Evolutionary conservation across 2,329 filamentous ascomycete species (phyloP).

Genomic region (Xylaria sp.): DNA sequence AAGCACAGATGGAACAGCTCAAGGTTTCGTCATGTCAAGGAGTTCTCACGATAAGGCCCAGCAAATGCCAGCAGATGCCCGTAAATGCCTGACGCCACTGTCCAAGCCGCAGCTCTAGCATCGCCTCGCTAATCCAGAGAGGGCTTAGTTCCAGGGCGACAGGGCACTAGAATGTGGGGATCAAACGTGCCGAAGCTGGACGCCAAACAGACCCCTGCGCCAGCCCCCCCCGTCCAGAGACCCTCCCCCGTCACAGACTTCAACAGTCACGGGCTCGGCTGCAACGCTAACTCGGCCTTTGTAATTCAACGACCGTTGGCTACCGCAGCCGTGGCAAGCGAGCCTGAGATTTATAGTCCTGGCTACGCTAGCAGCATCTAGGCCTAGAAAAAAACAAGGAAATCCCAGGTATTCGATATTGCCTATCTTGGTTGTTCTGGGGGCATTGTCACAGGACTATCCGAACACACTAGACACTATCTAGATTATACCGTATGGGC

Average conservation of each 20-base stretch:
- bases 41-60: constrained; percentile 36
- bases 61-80: too few relatives aligned
- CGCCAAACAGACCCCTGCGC: constrained; percentile 21
- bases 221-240: background rate
- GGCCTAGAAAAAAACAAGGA: background rate
- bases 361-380: too few relatives aligned
- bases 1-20: constrained; percentile 55
- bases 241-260: background rate
- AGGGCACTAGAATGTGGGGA: constrained; percentile 24
- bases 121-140: constrained; percentile 21
- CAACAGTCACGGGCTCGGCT: background rate
- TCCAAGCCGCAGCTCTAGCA: constrained; percentile 17
- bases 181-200: constrained; percentile 30
- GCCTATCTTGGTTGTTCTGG: background rate
- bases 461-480: background rate
- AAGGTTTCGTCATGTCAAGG: constrained; percentile 49
- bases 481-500: background rate
- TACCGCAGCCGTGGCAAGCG: too few relatives aligned
- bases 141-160: constrained; percentile 33
- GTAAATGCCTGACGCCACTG: background rate
- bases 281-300: background rate
- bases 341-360: too few relatives aligned
- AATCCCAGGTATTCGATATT: background rate
- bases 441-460: background rate
- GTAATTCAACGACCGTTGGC: background rate